Evolutionary conservation across 495 filamentous ascomycete species (phyloP), one percentile per base, ranked within the genome.

Genomic region (Aspergillus hancockii): DNA sequence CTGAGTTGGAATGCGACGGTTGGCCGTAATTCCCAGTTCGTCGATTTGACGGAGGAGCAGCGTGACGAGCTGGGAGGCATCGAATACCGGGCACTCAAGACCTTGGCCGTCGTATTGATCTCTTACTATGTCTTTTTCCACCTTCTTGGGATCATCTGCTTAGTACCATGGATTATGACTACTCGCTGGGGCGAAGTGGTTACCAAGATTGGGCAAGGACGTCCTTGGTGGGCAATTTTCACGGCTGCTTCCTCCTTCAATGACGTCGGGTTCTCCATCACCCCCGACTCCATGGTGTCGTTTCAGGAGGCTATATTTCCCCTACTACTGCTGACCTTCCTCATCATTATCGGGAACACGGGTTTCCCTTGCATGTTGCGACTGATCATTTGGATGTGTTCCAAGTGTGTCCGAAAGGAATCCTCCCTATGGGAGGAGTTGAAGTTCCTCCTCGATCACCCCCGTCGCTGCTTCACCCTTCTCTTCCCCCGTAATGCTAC

Each of bases 301-400:
- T 97, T 98, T 69, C 83, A 90, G 65, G 84, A 71, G 7, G 90
- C 91, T 12, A 73, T 86, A 0, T 88, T 89, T 54, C 88, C 90
- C 1, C 75, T 98, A 23, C 66, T 97, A 1, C 62, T 96, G 30
- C 80, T 92, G 64, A 81, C 81, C 3, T 93, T 93, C 59, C 79
- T 97, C 30, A 93, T 97, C 66, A 82, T 97, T 52, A 88, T 94
- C 57, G 93, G 93, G 38, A 98, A 98, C 61, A 98, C 93, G 0
- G 93, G 88, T 2, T 98, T 97, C 60, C 93, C 93, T 1, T 89
- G 93, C 68, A 91, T 96, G 87, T 82, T 98, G 32, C 88, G 93
- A 19, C 85, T 96, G 63, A 82, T 90, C 60, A 97, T 98, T 47
- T 98, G 93, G 91, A 54, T 87, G 3, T 59, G 76, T 16, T 89